These are phyloP conservation scores for cucumber (Cucumis sativus) DNA, from an alignment of 306 rosid genomes.

Conservation along the genomic window DNA sequence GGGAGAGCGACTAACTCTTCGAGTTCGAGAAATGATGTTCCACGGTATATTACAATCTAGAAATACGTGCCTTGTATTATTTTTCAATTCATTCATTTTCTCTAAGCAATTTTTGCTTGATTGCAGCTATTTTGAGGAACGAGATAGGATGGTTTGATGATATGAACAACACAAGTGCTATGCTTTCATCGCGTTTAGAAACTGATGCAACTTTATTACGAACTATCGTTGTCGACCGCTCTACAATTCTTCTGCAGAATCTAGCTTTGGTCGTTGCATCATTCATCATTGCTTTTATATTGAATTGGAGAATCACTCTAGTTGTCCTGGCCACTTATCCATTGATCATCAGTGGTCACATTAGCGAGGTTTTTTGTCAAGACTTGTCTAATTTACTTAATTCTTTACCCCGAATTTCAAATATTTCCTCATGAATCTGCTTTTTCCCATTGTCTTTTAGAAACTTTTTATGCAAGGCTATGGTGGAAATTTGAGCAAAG, in stretches of 20 bases:
- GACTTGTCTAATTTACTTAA: conserved; percentile 5
- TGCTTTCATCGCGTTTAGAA: conserved; percentile 85
- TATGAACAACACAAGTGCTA: conserved; percentile 63
- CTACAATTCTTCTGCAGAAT: conserved; percentile 74
- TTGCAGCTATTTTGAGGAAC: conserved; percentile 83
- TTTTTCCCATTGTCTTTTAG: conserved; percentile 30
- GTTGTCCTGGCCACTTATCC: conserved; percentile 91
- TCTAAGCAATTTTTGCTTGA: conserved; percentile 9
- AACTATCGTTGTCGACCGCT: conserved; percentile 77
- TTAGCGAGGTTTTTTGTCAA: conserved; percentile 54
- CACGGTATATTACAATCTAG: conserved; percentile 30
- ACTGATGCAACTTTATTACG: conserved; percentile 67
- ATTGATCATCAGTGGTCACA: conserved; percentile 78
- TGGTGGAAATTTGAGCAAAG: conserved; percentile 98
- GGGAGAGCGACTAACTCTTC: conserved; percentile 95
- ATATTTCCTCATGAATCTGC: neutral
- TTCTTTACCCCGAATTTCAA: neutral
- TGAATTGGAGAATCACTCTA: conserved; percentile 92
- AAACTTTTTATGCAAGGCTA: conserved; percentile 90
- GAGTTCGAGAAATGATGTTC: conserved; percentile 81
- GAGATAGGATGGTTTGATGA: conserved; percentile 98
- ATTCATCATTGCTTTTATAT: conserved; percentile 67
- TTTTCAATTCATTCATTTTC: neutral
- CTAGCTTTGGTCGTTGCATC: conserved; percentile 71
- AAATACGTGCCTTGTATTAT: neutral